Base-by-base conservation (phyloP, 2,329 filamentous ascomycete genomes). In the Pyrenophora teres region DNA sequence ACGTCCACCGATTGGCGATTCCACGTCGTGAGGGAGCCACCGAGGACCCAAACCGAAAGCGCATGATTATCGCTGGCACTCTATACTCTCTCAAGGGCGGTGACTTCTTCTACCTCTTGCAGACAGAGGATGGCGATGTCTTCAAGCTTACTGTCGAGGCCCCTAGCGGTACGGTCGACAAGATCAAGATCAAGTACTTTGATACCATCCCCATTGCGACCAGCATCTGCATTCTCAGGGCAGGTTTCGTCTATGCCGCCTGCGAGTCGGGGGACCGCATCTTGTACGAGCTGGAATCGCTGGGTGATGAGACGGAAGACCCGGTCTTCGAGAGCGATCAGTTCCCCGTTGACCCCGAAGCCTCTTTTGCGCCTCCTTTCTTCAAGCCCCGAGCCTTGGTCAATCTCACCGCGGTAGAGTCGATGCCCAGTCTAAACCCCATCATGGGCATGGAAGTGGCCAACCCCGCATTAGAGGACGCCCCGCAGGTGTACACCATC, bases 141-240 rank as follows among this genome's bases (percentile, higher is more conserved):
- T 97, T 99, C 82, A 97, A 97, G 73, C 83, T 97, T 42, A 97
- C 88, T 0, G 86, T 99, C 54, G 92, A 97, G 59, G 93, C 97
- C 86, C 93, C 89, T 0, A 57, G 57, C 3, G 56, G 57, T 30
- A 50, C 40, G 0, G 92, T 97, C 2, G 84, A 84, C 64, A 83
- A 87, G 52, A 78, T 99, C 51, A 94, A 91, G 73, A 90, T 99
- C 76, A 97, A 97, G 73, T 99, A 97, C 74, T 99, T 97, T 65
- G 94, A 99, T 67, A 99, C 94, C 0, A 89, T 97, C 3, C 93
- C 95, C 0, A 81, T 96, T 32, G 91, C 92, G 0, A 87, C 89
- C 0, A 95, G 85, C 68, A 82, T 99, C 38, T 91, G 92, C 71
- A 96, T 99, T 61, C 76, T 99, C 61, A 96, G 96, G 76, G 96